Base-by-base conservation (phyloP, 306 rosid genomes). In the Potentilla sterilis region DNA sequence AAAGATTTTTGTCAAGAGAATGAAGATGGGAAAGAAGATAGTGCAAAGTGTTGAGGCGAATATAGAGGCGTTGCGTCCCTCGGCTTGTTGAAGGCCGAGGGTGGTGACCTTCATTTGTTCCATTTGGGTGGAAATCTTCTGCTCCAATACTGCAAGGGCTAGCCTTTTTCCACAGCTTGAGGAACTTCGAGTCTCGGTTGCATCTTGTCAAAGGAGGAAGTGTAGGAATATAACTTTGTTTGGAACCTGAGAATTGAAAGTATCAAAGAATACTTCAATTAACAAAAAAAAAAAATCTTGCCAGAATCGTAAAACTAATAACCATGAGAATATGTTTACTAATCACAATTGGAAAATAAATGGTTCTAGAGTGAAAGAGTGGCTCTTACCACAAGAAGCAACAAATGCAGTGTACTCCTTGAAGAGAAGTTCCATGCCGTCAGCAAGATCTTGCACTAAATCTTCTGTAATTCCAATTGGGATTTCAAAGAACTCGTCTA, bases 171-270 rank as follows among this genome's bases (percentile, higher is more conserved):
- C 90, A 95, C 24, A 95, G 77, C 82, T 86, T 83, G 69, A 69
- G 35, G 28, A 95, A 63, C 87, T 81, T 90, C 9, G 99, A 95
- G 74, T 86, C 96, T 3, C 87, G 72, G 77, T 79, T 95, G 93
- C 99, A 92, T 75, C 99, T 83, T 0, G 97, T 95, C 75, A 95
- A 79, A 32, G 99, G 85, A 1, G 99, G 99, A 70, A 95, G 94
- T 62, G 87, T 28, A 1, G 97, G 99, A 73, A 92, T 79, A 54
- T 95, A 95, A 78, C 81, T 95, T 67, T 89, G 92, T 67, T 87
- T 95, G 71, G 97, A 76, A 80, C 97, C 99, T 95, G 90, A 82
- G 79, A 80, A n/a, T n/a, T n/a, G n/a, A n/a, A 58, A 48, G 1
- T 18, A 28, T 28, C 28, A 28, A 28, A 28, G 28, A 22, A 71